A percentile compares a stretch with the other conserved stretches of the same genome.
phyloP scores from a whole-genome alignment of 331 rosid genomes.

The Pyrus hybrid region DNA sequence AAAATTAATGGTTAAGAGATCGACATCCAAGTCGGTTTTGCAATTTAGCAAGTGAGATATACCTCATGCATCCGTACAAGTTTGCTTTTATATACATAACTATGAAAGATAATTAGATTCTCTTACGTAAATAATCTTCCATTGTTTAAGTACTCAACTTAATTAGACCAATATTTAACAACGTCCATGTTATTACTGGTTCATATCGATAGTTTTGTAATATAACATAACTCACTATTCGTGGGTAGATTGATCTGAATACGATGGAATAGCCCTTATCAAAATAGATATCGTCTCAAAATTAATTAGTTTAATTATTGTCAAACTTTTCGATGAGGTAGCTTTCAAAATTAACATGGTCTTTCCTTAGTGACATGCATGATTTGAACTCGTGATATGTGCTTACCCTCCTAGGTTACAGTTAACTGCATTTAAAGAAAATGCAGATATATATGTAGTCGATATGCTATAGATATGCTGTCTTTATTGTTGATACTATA shows the following conservation, averaged over 20 bases:
- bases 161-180: neutral
- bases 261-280: neutral
- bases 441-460: neutral
- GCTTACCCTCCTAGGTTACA: neutral
- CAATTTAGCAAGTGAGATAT: neutral
- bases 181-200: neutral
- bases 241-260: neutral
- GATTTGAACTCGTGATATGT: neutral
- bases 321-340: neutral
- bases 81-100: neutral
- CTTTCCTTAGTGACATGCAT: neutral
- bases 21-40: neutral
- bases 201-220: too few relatives aligned
- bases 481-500: neutral
- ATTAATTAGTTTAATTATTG: neutral
- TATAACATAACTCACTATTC: neutral
- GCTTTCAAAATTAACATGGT: neutral
- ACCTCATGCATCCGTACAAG: neutral
- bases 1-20: neutral
- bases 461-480: neutral
- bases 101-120: neutral
- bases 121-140: neutral
- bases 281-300: neutral
- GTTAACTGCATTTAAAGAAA: neutral
- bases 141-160: neutral